Evolutionary conservation across 331 rosid genomes (phyloP).

Genomic region (Stylosanthes scabra): DNA sequence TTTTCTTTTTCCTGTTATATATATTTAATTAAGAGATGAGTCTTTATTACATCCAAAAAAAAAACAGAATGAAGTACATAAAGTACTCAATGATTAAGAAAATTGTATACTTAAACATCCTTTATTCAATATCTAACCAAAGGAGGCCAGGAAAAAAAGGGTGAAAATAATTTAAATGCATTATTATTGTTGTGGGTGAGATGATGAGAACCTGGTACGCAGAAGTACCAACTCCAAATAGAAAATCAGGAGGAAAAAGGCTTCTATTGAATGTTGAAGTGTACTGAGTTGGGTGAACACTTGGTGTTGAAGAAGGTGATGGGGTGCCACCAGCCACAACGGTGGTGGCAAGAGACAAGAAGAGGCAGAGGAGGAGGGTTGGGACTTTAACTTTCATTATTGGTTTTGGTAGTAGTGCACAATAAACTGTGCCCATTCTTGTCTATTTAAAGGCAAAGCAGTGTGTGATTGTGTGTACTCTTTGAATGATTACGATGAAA

Average conservation of each 20-base stretch:
- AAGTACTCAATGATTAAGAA: no score
- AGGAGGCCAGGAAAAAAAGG: no score
- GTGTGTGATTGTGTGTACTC: neutral
- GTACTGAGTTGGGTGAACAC: constrained; percentile 12
- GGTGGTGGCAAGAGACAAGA: neutral
- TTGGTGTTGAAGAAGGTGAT: neutral
- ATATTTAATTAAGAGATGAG: no score
- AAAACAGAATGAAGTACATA: no score
- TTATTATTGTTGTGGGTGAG: neutral
- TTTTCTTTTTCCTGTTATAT: neutral
- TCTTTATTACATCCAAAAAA: no score
- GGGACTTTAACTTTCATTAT: constrained; percentile 3
- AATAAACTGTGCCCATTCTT: neutral
- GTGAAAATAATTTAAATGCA: neutral
- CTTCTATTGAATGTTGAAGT: constrained; percentile 39
- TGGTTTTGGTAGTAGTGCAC: neutral
- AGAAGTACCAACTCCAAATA: constrained; percentile 45
- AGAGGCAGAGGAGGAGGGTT: constrained; percentile 19
- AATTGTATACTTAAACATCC: no score
- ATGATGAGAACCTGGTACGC: constrained; percentile 47
- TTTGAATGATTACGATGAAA: neutral
- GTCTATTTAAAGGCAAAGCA: constrained; percentile 5
- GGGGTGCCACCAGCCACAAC: constrained; percentile 7
- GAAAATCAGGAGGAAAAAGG: constrained; percentile 41
- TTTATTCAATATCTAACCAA: no score